phyloP scores from a whole-genome alignment of 371 early-diverging fungal genomes.

The Lichtheimia corymbifera region DNA sequence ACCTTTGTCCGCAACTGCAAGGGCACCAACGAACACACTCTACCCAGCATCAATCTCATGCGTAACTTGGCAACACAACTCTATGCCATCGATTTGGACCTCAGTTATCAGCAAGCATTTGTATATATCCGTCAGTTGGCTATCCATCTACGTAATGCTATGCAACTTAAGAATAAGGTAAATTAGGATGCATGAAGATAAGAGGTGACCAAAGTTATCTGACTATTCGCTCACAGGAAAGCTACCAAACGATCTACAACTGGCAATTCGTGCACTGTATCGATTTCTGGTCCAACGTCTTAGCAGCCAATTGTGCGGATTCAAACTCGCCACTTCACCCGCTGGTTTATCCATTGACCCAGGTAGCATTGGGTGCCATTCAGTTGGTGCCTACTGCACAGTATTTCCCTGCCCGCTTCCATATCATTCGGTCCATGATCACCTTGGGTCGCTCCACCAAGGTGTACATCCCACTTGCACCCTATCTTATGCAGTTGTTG shows the following conservation, averaged over 20 bases:
- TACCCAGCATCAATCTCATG: conserved; percentile 87
- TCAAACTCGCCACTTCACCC: conserved; percentile 67
- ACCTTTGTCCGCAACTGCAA: conserved; percentile 80
- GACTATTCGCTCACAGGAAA: conserved; percentile 47
- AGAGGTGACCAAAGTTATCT: neutral
- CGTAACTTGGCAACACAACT: conserved; percentile 87
- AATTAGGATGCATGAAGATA: neutral
- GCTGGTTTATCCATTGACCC: conserved; percentile 89
- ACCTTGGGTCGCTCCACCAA: conserved; percentile 70
- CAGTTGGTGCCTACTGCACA: conserved; percentile 82
- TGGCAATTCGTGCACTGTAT: conserved; percentile 94
- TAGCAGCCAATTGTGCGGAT: conserved; percentile 71
- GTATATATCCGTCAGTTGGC: conserved; percentile 91
- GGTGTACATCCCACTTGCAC: conserved; percentile 83
- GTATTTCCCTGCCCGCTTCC: conserved; percentile 91
- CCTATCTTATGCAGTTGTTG: conserved; percentile 79
- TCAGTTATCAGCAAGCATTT: conserved; percentile 91
- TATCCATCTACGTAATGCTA: conserved; percentile 83
- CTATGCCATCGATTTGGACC: conserved; percentile 70
- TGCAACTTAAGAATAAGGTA: conserved; percentile 73
- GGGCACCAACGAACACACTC: conserved; percentile 75
- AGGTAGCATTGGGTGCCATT: conserved; percentile 83
- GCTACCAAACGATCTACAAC: conserved; percentile 86
- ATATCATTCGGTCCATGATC: conserved; percentile 71
- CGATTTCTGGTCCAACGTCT: conserved; percentile 84